Conservation (phyloP, 495 filamentous ascomycete species). For the Eremomyces bilateralis region DNA sequence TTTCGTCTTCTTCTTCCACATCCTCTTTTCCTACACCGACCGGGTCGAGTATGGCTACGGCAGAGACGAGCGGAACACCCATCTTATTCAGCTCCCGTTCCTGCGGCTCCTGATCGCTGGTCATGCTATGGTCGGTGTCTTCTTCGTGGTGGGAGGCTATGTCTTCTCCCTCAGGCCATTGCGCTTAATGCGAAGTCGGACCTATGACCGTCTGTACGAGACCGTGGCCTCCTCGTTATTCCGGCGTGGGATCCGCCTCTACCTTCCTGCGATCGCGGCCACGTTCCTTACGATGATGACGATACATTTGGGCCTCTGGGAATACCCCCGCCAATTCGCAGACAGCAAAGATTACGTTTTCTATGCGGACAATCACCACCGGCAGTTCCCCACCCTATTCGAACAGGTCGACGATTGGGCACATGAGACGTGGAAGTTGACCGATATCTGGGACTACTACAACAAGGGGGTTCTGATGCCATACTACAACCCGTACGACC, state of each 20-base stretch:
- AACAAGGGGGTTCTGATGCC: too few relatives aligned
- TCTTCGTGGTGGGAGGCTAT: constrained; percentile 10
- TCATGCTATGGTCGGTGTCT: constrained; percentile 21
- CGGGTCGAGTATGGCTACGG: not conserved
- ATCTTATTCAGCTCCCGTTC: not conserved
- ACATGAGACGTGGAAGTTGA: not conserved
- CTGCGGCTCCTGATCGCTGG: not conserved
- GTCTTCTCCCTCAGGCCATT: constrained; percentile 29
- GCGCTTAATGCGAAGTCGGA: constrained; percentile 7
- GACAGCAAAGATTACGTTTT: not conserved
- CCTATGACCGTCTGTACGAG: constrained; percentile 14
- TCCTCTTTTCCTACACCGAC: not conserved
- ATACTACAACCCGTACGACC: constrained; percentile 12
- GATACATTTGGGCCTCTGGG: not conserved
- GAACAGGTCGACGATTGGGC: not conserved
- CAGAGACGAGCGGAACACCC: not conserved
- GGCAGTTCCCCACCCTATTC: not conserved
- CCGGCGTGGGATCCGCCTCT: constrained; percentile 25
- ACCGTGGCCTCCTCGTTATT: constrained; percentile 23
- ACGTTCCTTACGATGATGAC: constrained; percentile 27
- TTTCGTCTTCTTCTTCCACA: constrained; percentile 7
- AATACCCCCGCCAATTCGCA: not conserved
- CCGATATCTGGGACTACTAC: not conserved
- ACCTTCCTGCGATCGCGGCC: constrained; percentile 24
- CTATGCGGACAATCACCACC: not conserved